phyloP scores from a whole-genome alignment of 1,284 basidiomycete species.

The Melanopsichium pennsylvanicum region DNA sequence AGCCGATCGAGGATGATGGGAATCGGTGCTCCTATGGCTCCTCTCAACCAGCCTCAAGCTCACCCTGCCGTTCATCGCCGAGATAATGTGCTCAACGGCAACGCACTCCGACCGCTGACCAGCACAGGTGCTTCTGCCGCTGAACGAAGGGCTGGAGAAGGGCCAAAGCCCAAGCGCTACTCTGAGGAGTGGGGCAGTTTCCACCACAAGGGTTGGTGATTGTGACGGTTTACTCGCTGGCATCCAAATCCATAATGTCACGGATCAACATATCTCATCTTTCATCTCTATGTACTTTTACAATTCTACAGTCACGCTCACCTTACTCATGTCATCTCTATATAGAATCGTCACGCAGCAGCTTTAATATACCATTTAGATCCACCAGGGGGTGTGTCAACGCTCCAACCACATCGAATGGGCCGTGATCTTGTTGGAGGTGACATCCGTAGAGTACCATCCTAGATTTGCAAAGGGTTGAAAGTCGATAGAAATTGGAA shows the following conservation, averaged over 20 bases:
- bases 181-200: constrained; percentile 57
- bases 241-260: no score
- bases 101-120: constrained; percentile 52
- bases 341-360: neutral
- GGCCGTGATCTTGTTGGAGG: no score
- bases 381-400: constrained; percentile 8
- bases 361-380: constrained; percentile 27
- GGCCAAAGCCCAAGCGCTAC: constrained; percentile 36
- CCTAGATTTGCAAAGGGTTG: neutral
- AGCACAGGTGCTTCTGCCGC: constrained; percentile 24
- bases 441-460: no score
- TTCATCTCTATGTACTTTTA: constrained; percentile 27
- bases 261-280: neutral
- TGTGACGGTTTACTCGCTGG: neutral
- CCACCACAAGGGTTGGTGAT: constrained; percentile 61
- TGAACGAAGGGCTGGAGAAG: constrained; percentile 10
- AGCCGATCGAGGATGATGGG: constrained; percentile 61
- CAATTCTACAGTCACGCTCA: constrained; percentile 9
- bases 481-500: no score
- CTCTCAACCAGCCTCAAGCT: constrained; percentile 13
- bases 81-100: constrained; percentile 52
- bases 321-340: constrained; percentile 10
- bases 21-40: constrained; percentile 44
- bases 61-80: constrained; percentile 9
- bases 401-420: neutral